Conservation (phyloP, 2,329 filamentous ascomycete species). For the Proliferodiscus dingleyae region DNA sequence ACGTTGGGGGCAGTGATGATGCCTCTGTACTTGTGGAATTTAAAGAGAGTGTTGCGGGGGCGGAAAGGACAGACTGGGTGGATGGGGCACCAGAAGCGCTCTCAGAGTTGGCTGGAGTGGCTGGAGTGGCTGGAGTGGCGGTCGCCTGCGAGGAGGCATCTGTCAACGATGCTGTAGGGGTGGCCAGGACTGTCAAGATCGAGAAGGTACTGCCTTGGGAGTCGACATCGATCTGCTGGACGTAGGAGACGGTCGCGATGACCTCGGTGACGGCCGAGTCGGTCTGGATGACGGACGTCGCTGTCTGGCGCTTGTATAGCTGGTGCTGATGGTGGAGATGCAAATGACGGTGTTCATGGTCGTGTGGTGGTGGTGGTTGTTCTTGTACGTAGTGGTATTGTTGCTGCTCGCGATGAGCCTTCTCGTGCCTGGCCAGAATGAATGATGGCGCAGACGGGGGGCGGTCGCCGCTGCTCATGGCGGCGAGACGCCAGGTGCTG, state of each 20-base stretch:
- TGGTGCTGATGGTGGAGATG: conserved; percentile 22
- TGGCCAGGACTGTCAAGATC: conserved; percentile 17
- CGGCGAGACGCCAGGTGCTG: conserved; percentile 19
- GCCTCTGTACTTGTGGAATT: conserved; percentile 15
- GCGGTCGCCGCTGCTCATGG: conserved; percentile 24
- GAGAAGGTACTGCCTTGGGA: conserved; percentile 25
- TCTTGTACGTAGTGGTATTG: conserved; percentile 6
- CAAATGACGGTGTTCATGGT: conserved; percentile 16
- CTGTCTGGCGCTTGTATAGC: conserved; percentile 8
- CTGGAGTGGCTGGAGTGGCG: background rate
- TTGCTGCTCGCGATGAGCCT: conserved; percentile 32
- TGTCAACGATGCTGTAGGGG: conserved; percentile 11
- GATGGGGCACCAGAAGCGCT: background rate
- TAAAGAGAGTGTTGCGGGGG: conserved; percentile 22
- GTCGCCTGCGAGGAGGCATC: background rate
- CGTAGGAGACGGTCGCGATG: conserved; percentile 25
- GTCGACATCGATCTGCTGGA: conserved; percentile 30
- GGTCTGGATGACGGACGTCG: conserved; percentile 3
- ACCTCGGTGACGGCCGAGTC: conserved; percentile 23
- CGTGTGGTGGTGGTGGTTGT: too few species aligned
- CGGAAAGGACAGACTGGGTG: conserved; percentile 1
- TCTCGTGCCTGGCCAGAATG: conserved; percentile 30
- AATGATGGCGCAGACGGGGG: conserved; percentile 29
- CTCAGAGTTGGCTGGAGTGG: conserved; percentile 5
- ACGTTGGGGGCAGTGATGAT: conserved; percentile 17